Evolutionary conservation across 2,329 filamentous ascomycete species (phyloP).

Genomic region (Gyromitra esculenta): DNA sequence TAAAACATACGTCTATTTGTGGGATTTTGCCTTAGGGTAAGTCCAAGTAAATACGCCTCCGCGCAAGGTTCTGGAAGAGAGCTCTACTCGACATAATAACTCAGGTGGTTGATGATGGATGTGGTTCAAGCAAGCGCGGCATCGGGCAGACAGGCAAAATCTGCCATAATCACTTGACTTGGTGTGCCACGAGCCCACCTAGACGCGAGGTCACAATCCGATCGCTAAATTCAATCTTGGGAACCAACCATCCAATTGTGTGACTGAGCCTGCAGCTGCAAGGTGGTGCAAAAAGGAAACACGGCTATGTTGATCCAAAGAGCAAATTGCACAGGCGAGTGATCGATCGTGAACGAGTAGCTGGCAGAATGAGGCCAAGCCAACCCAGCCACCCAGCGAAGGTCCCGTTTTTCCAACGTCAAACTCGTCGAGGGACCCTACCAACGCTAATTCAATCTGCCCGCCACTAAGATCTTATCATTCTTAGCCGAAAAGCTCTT

Average conservation of each 20-base stretch:
- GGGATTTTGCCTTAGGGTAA: neutral
- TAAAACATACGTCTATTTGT: neutral
- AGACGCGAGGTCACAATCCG: conserved; percentile 5
- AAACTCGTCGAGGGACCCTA: neutral
- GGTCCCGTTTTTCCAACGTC: neutral
- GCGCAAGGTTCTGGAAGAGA: neutral
- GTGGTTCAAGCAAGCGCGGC: neutral
- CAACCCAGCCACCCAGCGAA: conserved; percentile 5
- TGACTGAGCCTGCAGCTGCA: neutral
- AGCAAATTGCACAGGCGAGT: neutral
- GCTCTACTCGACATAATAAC: neutral
- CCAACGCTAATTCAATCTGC: neutral
- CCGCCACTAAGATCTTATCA: conserved; percentile 4
- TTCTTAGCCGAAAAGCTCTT: conserved; percentile 13
- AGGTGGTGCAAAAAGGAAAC: neutral
- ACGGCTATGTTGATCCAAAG: neutral
- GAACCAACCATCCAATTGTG: neutral
- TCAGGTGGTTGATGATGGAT: neutral
- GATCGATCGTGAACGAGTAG: neutral
- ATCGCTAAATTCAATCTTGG: neutral
- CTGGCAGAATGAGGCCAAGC: neutral
- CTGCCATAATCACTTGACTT: neutral
- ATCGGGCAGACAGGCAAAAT: neutral
- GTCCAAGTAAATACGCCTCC: neutral
- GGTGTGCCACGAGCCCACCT: neutral